Evolutionary conservation across 2,329 filamentous ascomycete species (phyloP), one percentile per base, ranked within the genome.

Genomic region (Colletotrichum falcatum): DNA sequence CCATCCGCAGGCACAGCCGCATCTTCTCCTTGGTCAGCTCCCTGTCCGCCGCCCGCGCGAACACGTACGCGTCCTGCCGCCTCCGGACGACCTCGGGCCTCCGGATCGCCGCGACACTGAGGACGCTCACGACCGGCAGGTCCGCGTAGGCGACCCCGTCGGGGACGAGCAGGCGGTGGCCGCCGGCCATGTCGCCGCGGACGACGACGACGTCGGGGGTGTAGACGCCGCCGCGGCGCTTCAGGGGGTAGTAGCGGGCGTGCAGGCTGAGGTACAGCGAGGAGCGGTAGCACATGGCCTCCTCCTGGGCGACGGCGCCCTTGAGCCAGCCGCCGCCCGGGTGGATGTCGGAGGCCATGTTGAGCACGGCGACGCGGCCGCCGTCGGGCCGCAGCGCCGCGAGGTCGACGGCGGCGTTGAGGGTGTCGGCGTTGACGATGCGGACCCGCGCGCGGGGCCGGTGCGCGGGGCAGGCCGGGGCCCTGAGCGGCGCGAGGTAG

Each of bases 261-360:
- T 83, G 79, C 0, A 89, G 80, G 26, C 85, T 85, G 37, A 83
- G 75, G 35, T 79, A 84, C 9, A 90, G 83, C 0, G 87, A 86
- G 55, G 85, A 88, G 53, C 90, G 87, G 76, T 89, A 90, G 79
- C 90, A 93, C 8, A 93, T 83, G 3, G 87, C 86, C 81, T 93
- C 91, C 79, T 93, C 91, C 78, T 93, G 91, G 0, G 91, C 90
- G 37, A 87, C 79, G 65, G 89, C 83, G 44, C 91, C 91, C 46
- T 83, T 84, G 5, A 85, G 76, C 85, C 90, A 93, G 23, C 89
- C 90, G 26, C 91, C 91, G n/a, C 90, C 91, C 0, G 88, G 84
- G 18, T 75, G 78, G 4, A 78, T 74, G 56, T 87, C 83, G 61
- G 88, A 91, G 20, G 90, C 90, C 81, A 92, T 88, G 75, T 92